Evolutionary conservation across 2,329 filamentous ascomycete genomes (phyloP).

Genomic region (Furcasterigmium sp.): DNA sequence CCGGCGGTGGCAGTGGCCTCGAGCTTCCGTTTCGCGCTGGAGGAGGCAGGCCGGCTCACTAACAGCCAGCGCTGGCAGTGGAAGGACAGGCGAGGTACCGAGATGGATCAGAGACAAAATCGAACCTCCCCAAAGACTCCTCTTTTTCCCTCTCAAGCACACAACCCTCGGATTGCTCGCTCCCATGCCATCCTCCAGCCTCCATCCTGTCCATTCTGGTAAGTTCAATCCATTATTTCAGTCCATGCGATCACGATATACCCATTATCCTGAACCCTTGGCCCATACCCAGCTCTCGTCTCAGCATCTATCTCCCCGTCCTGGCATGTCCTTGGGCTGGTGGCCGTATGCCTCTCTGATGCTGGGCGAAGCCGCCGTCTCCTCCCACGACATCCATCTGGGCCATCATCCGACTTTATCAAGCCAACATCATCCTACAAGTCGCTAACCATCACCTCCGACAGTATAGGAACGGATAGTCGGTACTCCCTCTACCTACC

Average conservation of each 20-base stretch:
- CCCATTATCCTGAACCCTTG: slow-evolving; percentile 15
- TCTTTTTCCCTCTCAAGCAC: slow-evolving; percentile 37
- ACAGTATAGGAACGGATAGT: slow-evolving; percentile 2
- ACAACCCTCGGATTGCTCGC: slow-evolving; percentile 28
- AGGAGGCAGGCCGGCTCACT: too few relatives aligned
- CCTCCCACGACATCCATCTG: too few relatives aligned
- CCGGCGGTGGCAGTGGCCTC: too few relatives aligned
- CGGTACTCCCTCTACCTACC: slow-evolving; percentile 1
- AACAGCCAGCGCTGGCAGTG: too few relatives aligned
- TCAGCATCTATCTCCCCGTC: background rate
- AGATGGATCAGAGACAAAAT: slow-evolving; percentile 29
- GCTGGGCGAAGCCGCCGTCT: background rate
- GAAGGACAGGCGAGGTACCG: too few relatives aligned
- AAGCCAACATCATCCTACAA: too few relatives aligned
- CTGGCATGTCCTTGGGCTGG: background rate
- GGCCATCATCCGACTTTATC: too few relatives aligned
- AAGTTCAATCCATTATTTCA: slow-evolving; percentile 27
- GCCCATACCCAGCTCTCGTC: slow-evolving; percentile 5
- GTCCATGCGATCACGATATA: slow-evolving; percentile 28
- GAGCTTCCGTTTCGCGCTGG: background rate
- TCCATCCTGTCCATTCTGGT: slow-evolving; percentile 26
- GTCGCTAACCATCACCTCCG: slow-evolving; percentile 2
- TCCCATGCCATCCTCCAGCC: slow-evolving; percentile 27
- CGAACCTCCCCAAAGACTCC: slow-evolving; percentile 31
- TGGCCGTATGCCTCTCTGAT: background rate